Evolutionary conservation across 306 rosid genomes (phyloP), one percentile per base, ranked within the genome.

Genomic region (Lathyrus sativus): DNA sequence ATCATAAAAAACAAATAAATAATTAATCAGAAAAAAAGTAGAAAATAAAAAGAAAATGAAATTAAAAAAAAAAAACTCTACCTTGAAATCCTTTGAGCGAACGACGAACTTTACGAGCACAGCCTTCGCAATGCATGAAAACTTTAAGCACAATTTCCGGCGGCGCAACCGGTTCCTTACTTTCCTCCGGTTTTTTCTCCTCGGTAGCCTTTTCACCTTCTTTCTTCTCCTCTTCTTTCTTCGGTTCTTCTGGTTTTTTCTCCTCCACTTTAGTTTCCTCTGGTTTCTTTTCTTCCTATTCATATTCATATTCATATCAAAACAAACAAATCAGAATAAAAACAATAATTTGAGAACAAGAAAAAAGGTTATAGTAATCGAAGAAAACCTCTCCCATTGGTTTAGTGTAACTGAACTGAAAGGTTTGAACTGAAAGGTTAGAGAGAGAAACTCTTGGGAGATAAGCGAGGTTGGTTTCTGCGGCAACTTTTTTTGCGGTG

Each of bases 61-160:
- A 31, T 0, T 26, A 24, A 24, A 24, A 24, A 19, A 19, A 24
- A 26, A 26, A 26, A 26, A 26, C 4, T 2, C 29, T 51, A 92
- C 98, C 98, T 78, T 83, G 79, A 62, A 90, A 92, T 3, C 89
- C 96, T 65, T 78, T 86, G 58, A 92, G 96, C 17, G 91, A 81
- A 6, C 93, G 82, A 39, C 89, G 88, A 65, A 92, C 98, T 77
- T 88, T 90, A 14, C 96, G 90, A 26, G 98, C 98, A 73, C 98
- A 92, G 3, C 96, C 98, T 78, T 92, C 96, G 48, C 98, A 92
- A 81, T 92, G 98, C 98, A 92, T 92, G 85, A 65, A 88, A 7
- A 90, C 98, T 70, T 74, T 77, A 54, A 92, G 98, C 26, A 92
- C 78, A 24, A 92, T 82, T 17, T 92, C 96, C 17, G 87, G 88